A percentile compares a stretch with the other conserved stretches of the same genome.
Evolutionary conservation across 108 stramenopile species (phyloP).

Genomic region (Poteriospumella lacustris): DNA sequence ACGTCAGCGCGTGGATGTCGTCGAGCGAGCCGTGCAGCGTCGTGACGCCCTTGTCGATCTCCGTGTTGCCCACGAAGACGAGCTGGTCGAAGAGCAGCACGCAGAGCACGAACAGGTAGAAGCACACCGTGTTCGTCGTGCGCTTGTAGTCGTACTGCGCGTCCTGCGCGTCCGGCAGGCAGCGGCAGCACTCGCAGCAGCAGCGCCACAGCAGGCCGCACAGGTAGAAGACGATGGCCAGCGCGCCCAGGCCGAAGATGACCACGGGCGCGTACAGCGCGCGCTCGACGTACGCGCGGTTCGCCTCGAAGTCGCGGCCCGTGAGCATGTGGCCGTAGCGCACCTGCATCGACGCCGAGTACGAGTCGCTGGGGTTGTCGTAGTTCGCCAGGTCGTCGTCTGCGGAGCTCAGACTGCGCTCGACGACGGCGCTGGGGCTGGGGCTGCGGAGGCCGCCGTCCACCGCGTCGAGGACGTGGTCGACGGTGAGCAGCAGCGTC

Average conservation of each 20-base stretch:
- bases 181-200: neutral
- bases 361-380: conserved; percentile 5
- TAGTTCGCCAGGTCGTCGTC: too few relatives aligned
- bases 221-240: neutral
- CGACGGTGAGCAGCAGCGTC: too few relatives aligned
- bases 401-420: too few relatives aligned
- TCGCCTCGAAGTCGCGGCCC: neutral
- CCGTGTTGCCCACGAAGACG: neutral
- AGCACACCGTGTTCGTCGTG: neutral
- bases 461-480: too few relatives aligned
- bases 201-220: neutral
- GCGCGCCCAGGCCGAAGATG: neutral
- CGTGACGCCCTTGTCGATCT: neutral
- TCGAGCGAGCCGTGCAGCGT: neutral
- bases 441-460: too few relatives aligned
- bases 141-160: neutral
- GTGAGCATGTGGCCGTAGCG: neutral
- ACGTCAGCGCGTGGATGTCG: neutral
- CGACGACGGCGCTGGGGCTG: too few relatives aligned
- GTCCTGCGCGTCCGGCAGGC: neutral
- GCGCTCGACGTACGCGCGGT: neutral
- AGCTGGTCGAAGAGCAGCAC: neutral
- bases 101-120: neutral
- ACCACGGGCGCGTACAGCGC: neutral
- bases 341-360: neutral